Conservation (phyloP, 2,329 filamentous ascomycete species). For the Aspergillus fumigatiaffinis region DNA sequence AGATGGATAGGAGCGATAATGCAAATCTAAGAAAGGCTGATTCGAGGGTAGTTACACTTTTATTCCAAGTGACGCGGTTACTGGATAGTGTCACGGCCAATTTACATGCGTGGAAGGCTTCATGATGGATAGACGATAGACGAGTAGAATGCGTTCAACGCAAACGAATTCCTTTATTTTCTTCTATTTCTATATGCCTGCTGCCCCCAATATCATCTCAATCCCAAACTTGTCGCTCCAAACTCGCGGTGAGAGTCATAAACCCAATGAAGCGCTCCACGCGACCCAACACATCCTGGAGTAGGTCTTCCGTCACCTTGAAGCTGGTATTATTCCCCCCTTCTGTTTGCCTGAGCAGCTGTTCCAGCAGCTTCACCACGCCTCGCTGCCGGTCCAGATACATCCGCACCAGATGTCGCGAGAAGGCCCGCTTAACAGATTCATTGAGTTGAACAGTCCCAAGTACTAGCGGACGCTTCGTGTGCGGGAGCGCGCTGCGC, state of each 20-base stretch:
- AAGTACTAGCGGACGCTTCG: background rate
- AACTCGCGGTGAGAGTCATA: background rate
- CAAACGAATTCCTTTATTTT: background rate
- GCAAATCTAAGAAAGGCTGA: background rate
- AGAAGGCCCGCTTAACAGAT: background rate
- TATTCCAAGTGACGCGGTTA: background rate
- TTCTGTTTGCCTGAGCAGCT: background rate
- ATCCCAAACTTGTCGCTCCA: background rate
- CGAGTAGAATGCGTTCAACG: background rate
- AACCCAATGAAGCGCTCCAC: background rate
- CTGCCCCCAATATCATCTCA: no score
- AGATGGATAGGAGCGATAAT: background rate
- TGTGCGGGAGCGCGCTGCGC: background rate
- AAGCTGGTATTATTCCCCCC: background rate
- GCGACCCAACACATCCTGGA: background rate
- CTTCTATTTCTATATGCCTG: background rate
- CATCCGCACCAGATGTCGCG: background rate
- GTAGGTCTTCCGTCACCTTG: background rate
- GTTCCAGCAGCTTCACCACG: background rate
- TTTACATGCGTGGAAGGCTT: background rate
- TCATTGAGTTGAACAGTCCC: background rate
- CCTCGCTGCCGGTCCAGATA: background rate
- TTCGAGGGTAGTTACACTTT: background rate
- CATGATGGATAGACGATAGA: background rate
- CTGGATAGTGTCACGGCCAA: background rate